Base-by-base conservation (phyloP, 306 rosid species). In the Bauhinia variegata region DNA sequence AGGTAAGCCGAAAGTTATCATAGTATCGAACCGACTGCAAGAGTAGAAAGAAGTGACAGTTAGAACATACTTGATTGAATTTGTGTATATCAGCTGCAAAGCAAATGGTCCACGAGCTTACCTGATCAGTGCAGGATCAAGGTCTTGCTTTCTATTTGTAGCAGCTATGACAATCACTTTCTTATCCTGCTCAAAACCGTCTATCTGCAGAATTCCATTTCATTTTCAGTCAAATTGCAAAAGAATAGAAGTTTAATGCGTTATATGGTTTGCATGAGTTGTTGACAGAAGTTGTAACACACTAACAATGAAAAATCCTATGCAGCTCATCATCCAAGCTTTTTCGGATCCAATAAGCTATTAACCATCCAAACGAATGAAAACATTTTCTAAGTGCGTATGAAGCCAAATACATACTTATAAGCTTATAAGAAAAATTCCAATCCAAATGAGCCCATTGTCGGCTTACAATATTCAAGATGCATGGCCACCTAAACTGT, bases 91-190 rank as follows among this genome's bases (percentile, higher is more conserved):
- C 17, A 54, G 48, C 54, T 13, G 52, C 39, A 54, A 28, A 30
- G 63, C 58, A 41, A 80, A 42, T 72, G 9, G 12, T 49, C 15
- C 50, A 34, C 42, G 50, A 42, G 17, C 44, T 69, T 49, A 86
- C 98, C 96, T 92, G 60, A 89, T 84, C 65, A 92, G 74, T 39
- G 98, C 98, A 2, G 88, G 95, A 72, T 89, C 96, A 19, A 92
- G 98, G 70, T 92, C 98, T 83, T 92, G 95, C 79, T 92, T 89
- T 81, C 93, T 82, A 77, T 92, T 92, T 71, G 96, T 92, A 31
- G 98, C 98, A 67, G 92, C 96, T 79, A 92, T 87, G 53, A 92
- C 96, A 52, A 89, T 82, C 54, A 92, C 96, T 74, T 84, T 89
- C 71, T 88, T 92, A 71, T 82, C 91, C 80, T 92, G 98, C 74